phyloP scores from a whole-genome alignment of 495 filamentous ascomycete species.

The Trichoderma reesei region DNA sequence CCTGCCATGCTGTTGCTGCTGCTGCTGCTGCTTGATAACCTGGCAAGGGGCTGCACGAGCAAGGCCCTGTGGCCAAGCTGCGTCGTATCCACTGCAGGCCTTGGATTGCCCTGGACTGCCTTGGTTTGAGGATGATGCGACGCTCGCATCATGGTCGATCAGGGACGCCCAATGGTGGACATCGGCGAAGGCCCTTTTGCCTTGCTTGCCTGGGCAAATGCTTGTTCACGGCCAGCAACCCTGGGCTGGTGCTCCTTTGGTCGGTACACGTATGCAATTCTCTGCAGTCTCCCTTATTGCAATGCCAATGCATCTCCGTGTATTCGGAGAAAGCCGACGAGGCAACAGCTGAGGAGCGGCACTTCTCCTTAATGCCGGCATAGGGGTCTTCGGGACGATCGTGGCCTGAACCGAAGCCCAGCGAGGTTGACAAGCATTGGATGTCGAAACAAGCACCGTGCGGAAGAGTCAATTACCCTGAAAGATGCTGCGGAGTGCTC shows the following conservation, averaged over 20 bases:
- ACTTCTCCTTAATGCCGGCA: background rate
- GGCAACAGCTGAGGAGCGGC: background rate
- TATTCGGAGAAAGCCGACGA: constrained; percentile 1
- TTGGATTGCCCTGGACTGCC: background rate
- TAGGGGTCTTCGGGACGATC: background rate
- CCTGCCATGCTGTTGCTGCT: background rate
- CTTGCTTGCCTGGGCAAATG: background rate
- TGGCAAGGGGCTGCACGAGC: background rate
- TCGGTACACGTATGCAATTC: background rate
- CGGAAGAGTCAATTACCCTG: no score
- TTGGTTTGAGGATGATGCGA: background rate
- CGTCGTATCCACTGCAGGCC: background rate
- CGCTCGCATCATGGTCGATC: background rate
- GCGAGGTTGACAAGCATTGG: background rate
- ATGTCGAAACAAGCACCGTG: no score
- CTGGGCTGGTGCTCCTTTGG: background rate
- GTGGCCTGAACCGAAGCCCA: background rate
- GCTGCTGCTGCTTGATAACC: background rate
- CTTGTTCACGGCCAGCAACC: background rate
- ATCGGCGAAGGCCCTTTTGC: no score
- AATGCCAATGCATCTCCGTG: background rate
- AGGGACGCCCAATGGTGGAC: background rate
- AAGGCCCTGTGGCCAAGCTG: background rate
- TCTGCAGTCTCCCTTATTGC: background rate
- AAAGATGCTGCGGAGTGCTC: no score